Evolutionary conservation across 2,329 filamentous ascomycete genomes (phyloP).

Genomic region (Clonostachys sp.): DNA sequence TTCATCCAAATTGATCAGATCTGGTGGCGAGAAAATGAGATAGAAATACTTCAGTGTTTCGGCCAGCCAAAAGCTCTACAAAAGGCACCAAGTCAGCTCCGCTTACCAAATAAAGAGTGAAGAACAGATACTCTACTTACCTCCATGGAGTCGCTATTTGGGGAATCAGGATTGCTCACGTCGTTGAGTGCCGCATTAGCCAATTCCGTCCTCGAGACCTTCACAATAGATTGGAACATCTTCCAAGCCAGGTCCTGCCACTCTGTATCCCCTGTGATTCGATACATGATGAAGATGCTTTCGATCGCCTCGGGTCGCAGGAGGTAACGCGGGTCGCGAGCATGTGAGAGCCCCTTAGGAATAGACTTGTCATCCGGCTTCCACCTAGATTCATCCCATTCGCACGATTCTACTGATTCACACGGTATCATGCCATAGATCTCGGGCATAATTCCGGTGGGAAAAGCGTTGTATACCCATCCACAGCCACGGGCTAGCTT

Average conservation of each 20-base stretch:
- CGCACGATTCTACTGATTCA: conserved; percentile 22
- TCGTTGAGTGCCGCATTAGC: conserved; percentile 64
- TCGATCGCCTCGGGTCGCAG: conserved; percentile 68
- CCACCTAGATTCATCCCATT: conserved; percentile 22
- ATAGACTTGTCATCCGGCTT: conserved; percentile 15
- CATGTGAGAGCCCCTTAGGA: conserved; percentile 58
- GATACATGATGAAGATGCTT: conserved; percentile 74
- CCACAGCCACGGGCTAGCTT: conserved; percentile 48
- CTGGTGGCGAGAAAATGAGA: conserved; percentile 62
- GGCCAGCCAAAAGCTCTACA: conserved; percentile 64
- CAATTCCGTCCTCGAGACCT: conserved; percentile 52
- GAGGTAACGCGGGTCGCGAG: conserved; percentile 42
- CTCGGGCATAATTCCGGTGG: conserved; percentile 56
- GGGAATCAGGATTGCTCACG: conserved; percentile 45
- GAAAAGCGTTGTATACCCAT: conserved; percentile 52
- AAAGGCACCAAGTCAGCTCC: neutral
- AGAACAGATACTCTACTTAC: conserved; percentile 11
- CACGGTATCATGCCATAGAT: conserved; percentile 42
- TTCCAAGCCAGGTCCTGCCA: conserved; percentile 67
- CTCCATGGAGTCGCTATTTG: conserved; percentile 57
- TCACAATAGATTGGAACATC: conserved; percentile 64
- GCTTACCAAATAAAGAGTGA: too few species aligned
- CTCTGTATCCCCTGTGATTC: conserved; percentile 62
- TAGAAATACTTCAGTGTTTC: conserved; percentile 77
- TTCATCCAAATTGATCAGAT: conserved; percentile 60